Percentiles rank a stretch among this genome's conserved stretches.
These are phyloP conservation scores for Monosporascus ibericus DNA, from an alignment of 2,329 filamentous ascomycete genomes.

Conservation along the genomic window DNA sequence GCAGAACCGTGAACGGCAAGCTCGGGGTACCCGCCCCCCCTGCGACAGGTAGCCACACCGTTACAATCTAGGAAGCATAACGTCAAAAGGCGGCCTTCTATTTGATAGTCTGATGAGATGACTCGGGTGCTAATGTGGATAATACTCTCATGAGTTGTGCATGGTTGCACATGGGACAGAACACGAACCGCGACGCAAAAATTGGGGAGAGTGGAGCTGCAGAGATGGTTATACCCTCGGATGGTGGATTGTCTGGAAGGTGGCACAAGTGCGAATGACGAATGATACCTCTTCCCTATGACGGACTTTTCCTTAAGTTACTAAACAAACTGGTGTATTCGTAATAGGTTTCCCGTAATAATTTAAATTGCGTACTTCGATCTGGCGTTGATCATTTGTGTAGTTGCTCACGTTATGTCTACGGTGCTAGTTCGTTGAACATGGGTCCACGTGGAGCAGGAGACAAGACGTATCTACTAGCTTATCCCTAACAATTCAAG, in stretches of 20 bases:
- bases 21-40: not conserved
- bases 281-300: not conserved
- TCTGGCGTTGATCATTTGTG: not conserved
- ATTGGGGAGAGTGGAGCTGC: not conserved
- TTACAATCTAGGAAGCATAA: not conserved
- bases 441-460: too few relatives aligned
- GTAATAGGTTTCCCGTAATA: not conserved
- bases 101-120: not conserved
- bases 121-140: not conserved
- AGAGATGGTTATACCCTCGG: not conserved
- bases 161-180: too few relatives aligned
- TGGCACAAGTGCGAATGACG: not conserved
- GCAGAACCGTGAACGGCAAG: slow-evolving; percentile 3
- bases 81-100: too few relatives aligned
- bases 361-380: not conserved
- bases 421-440: too few relatives aligned
- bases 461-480: too few relatives aligned
- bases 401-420: too few relatives aligned
- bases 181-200: not conserved
- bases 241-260: not conserved
- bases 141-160: not conserved
- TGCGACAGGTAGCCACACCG: slow-evolving; percentile 1
- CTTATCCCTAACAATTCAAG: too few relatives aligned
- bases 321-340: not conserved
- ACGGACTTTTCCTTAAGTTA: not conserved